These are phyloP conservation scores for Pseudogymnoascus sp. DNA, from an alignment of 2,329 filamentous ascomycete species.

Conservation along the genomic window DNA sequence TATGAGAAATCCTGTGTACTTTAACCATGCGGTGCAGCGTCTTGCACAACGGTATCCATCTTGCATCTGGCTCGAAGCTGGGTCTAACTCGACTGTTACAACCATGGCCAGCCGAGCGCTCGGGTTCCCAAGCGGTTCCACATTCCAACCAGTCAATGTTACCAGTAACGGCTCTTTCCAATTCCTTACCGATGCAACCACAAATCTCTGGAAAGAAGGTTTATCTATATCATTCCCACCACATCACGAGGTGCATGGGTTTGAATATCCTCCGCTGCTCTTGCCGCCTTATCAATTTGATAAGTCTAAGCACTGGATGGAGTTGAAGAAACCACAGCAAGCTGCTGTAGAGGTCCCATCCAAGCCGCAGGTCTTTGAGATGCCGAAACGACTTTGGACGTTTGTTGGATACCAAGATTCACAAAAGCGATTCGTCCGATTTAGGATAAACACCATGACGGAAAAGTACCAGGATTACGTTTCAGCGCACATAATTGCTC, in stretches of 20 bases:
- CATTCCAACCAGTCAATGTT: constrained; percentile 20
- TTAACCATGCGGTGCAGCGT: constrained; percentile 22
- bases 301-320: constrained; percentile 28
- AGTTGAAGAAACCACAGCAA: constrained; percentile 14
- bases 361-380: too few relatives aligned
- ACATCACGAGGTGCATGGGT: constrained; percentile 18
- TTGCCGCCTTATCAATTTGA: constrained; percentile 34
- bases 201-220: constrained; percentile 27
- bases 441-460: too few relatives aligned
- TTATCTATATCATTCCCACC: constrained; percentile 22
- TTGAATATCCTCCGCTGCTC: constrained; percentile 17
- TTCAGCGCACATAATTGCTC: too few relatives aligned
- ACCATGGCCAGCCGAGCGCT: constrained; percentile 29
- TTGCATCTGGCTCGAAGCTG: constrained; percentile 30
- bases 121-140: constrained; percentile 18
- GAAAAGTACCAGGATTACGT: too few relatives aligned
- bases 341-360: too few relatives aligned
- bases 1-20: constrained; percentile 26
- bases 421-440: too few relatives aligned
- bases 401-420: too few relatives aligned
- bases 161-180: constrained; percentile 13
- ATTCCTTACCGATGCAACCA: constrained; percentile 23
- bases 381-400: too few relatives aligned
- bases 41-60: constrained; percentile 8
- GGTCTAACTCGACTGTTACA: constrained; percentile 25